phyloP scores from a whole-genome alignment of 805 yeast genomes.

The Priceomyces fermenticarens region DNA sequence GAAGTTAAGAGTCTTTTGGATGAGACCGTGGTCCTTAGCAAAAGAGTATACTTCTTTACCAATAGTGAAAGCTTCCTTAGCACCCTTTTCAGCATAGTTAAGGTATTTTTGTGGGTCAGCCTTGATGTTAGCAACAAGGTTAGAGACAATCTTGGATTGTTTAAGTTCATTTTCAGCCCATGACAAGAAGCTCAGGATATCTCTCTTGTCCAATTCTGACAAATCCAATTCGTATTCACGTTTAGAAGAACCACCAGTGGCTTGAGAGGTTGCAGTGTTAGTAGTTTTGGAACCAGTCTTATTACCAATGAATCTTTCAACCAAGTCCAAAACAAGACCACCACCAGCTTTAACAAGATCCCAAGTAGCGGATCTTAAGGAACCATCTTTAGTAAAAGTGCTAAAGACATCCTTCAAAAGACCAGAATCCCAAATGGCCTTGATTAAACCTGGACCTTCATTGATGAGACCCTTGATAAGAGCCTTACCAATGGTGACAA shows the following conservation, averaged over 20 bases:
- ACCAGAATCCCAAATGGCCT: conserved; percentile 41
- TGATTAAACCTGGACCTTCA: conserved; percentile 39
- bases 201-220: conserved; percentile 32
- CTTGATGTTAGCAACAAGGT: conserved; percentile 30
- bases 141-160: conserved; percentile 31
- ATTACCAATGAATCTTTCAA: conserved; percentile 18
- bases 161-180: conserved; percentile 27
- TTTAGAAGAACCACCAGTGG: conserved; percentile 13
- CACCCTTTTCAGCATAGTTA: conserved; percentile 25
- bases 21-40: conserved; percentile 3
- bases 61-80: conserved; percentile 12
- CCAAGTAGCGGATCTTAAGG: conserved; percentile 32
- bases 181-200: conserved; percentile 24
- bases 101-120: conserved; percentile 36
- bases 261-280: conserved; percentile 12
- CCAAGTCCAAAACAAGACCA: neutral
- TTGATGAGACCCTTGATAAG: conserved; percentile 32
- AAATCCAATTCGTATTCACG: conserved; percentile 7
- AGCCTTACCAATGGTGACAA: conserved; percentile 25
- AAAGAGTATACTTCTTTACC: neutral
- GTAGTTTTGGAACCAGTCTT: conserved; percentile 7
- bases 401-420: conserved; percentile 30
- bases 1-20: neutral
- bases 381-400: conserved; percentile 27
- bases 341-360: conserved; percentile 28